Conservation (phyloP, 2,329 filamentous ascomycete species). For the Penicillium concentricum region DNA sequence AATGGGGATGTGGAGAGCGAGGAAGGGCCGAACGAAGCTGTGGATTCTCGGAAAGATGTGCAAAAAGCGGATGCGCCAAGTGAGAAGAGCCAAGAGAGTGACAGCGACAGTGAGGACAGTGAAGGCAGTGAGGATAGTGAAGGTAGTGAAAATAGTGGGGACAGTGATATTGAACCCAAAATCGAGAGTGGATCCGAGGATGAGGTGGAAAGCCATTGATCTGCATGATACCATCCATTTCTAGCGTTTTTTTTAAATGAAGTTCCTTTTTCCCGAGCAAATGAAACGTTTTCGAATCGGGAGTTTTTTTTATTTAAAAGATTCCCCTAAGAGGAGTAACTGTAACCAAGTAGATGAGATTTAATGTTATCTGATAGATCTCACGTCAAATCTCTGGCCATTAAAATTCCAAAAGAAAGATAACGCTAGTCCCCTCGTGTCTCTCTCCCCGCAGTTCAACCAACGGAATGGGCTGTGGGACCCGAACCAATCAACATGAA, state of each 20-base stretch:
- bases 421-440: not conserved
- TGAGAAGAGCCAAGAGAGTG: too few relatives aligned
- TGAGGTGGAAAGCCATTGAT: not conserved
- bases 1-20: not conserved
- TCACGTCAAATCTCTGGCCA: too few relatives aligned
- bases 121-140: not conserved
- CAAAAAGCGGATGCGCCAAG: too few relatives aligned
- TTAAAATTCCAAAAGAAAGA: not conserved
- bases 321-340: too few relatives aligned
- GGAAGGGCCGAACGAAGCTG: not conserved
- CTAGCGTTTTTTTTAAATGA: not conserved
- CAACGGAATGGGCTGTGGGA: not conserved
- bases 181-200: not conserved
- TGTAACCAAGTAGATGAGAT: too few relatives aligned
- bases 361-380: too few relatives aligned
- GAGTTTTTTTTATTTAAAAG: too few relatives aligned
- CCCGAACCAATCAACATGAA: not conserved
- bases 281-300: not conserved
- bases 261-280: not conserved
- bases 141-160: not conserved
- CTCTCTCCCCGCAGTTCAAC: constrained; percentile 4
- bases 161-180: not conserved
- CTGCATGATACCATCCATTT: not conserved
- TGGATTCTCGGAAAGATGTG: not conserved
- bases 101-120: not conserved